Base-by-base conservation (phyloP, 2,329 filamentous ascomycete species). In the Colletotrichum limetticola region DNA sequence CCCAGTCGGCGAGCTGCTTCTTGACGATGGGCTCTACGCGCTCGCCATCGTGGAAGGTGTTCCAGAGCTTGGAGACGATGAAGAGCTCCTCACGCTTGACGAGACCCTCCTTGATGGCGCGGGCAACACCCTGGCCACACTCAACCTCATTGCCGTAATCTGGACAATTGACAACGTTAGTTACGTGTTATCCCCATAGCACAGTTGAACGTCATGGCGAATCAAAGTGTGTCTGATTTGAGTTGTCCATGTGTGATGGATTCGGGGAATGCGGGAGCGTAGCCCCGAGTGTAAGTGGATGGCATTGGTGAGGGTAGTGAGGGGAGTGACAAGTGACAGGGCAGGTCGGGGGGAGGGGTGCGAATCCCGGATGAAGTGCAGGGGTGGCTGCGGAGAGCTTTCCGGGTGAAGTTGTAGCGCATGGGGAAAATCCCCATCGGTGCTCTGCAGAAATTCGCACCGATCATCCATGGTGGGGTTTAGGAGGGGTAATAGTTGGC, bases 41-140 rank as follows among this genome's bases (percentile, higher is more conserved):
- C 77, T 96, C 92, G 78, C 88, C 88, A 79, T 96, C 93, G 87
- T 97, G 94, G 90, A 95, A 97, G 76, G 92, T 92, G 86, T 96
- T 95, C 95, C 95, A 97, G 71, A 98, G 92, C 88, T 97, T 98
- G 84, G 93, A 95, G 76, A 95, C 93, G 80, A 98, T 91, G 90
- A 97, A 97, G 81, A 97, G 93, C 28, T 98, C 94, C 83, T 94
- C 91, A 73, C 94, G 92, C 87, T 92, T 95, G 77, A 95, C 93
- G 71, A 96, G 83, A 56, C 94, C 93, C 11, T 97, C 94, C 80
- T 92, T 89, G 84, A 97, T 94, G 79, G 94, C 94, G 77, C 93
- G 92, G 72, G 91, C 90, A 59, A 96, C 88, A 78, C 94, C 94
- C 81, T 95, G 85, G 72, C 94, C 94, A 76, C 89, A 91, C 83